A percentile compares a stretch with the other conserved stretches of the same genome.
phyloP scores from a whole-genome alignment of 2,329 filamentous ascomycete species.

The Teratosphaeria pseudoeucalypti region DNA sequence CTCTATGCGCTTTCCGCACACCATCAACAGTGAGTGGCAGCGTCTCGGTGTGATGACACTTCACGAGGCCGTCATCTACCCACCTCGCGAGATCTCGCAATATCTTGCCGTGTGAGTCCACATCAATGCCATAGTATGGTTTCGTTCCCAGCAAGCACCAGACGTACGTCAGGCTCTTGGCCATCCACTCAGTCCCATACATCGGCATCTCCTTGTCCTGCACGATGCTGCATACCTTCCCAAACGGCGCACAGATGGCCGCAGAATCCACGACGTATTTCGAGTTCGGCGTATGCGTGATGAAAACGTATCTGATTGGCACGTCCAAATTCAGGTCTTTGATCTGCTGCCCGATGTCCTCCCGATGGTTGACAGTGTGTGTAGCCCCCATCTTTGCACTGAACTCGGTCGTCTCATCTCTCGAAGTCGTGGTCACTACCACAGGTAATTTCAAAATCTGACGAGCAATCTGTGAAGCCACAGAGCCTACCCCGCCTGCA shows the following conservation, averaged over 20 bases:
- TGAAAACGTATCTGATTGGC: slow-evolving; percentile 34
- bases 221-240: slow-evolving; percentile 37
- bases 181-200: slow-evolving; percentile 39
- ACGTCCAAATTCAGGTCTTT: slow-evolving; percentile 25
- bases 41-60: slow-evolving; percentile 30
- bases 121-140: slow-evolving; percentile 29
- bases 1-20: neutral
- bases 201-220: slow-evolving; percentile 33
- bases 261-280: slow-evolving; percentile 31
- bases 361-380: slow-evolving; percentile 34
- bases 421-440: slow-evolving; percentile 35
- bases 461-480: slow-evolving; percentile 36
- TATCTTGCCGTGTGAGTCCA: slow-evolving; percentile 31
- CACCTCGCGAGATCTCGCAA: slow-evolving; percentile 26
- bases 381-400: slow-evolving; percentile 33
- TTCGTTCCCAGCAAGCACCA: slow-evolving; percentile 36
- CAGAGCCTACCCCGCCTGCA: slow-evolving; percentile 34
- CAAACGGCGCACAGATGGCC: slow-evolving; percentile 33
- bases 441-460: slow-evolving; percentile 30
- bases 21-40: slow-evolving; percentile 22
- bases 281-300: slow-evolving; percentile 31
- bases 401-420: slow-evolving; percentile 31
- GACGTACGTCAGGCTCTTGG: slow-evolving; percentile 34
- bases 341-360: slow-evolving; percentile 31
- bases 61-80: slow-evolving; percentile 28